Conservation (phyloP, 129 eudicot genomes). For the Flaveria robusta region DNA sequence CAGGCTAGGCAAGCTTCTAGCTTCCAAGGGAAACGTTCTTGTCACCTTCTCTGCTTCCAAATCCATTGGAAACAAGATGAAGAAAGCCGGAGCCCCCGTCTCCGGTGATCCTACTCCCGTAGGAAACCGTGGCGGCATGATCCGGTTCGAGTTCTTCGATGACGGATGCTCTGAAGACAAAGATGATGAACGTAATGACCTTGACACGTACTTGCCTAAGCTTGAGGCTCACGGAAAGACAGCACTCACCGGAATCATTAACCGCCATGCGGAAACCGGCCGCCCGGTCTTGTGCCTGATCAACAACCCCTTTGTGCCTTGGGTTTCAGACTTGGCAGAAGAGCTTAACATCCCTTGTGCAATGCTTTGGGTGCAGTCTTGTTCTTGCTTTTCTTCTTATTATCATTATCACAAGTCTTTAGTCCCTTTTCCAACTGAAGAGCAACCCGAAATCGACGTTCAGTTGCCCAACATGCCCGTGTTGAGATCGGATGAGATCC, state of each 20-base stretch:
- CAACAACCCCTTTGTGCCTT: slow-evolving; percentile 67
- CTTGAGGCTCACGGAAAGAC: slow-evolving; percentile 52
- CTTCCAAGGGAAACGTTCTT: slow-evolving; percentile 38
- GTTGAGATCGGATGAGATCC: slow-evolving; percentile 72
- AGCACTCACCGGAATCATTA: slow-evolving; percentile 35
- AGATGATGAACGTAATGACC: slow-evolving; percentile 33
- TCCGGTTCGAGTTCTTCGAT: slow-evolving; percentile 70
- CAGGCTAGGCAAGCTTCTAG: slow-evolving; percentile 37
- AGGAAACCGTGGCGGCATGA: slow-evolving; percentile 50
- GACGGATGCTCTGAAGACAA: slow-evolving; percentile 50
- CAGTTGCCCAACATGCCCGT: slow-evolving; percentile 68
- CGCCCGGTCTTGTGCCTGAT: slow-evolving; percentile 64
- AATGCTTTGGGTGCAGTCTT: slow-evolving; percentile 81
- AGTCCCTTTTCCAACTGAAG: slow-evolving; percentile 55
- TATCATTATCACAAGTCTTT: slow-evolving; percentile 47
- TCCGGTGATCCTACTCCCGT: slow-evolving; percentile 47
- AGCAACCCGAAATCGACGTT: slow-evolving; percentile 53
- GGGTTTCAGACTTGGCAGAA: slow-evolving; percentile 71
- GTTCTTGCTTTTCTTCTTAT: slow-evolving; percentile 66
- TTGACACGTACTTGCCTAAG: slow-evolving; percentile 34
- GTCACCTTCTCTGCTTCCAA: slow-evolving; percentile 41
- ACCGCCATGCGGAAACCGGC: slow-evolving; percentile 39
- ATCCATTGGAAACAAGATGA: slow-evolving; percentile 31
- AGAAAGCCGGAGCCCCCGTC: slow-evolving; percentile 30
- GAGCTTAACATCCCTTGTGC: slow-evolving; percentile 57